Base-by-base conservation (phyloP, 2,329 filamentous ascomycete species). In the Cercospora beticola region DNA sequence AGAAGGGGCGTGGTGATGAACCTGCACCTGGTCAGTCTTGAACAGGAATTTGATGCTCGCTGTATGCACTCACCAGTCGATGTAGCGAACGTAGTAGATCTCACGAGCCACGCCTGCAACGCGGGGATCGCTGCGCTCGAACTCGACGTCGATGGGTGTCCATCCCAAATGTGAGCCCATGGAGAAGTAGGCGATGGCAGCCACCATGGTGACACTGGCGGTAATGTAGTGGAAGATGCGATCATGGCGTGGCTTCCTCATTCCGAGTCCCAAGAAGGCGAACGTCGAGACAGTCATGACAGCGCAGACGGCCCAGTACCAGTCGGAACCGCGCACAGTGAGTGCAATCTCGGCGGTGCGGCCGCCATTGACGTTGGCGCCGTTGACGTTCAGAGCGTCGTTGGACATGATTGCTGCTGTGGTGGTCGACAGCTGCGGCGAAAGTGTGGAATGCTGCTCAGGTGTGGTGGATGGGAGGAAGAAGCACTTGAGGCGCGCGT, bases 91-190 rank as follows among this genome's bases (percentile, higher is more conserved):
- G 71, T 89, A 90, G 79, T 89, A 90, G 75, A 91, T 86, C 75
- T 89, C 85, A 52, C 90, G 85, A 60, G 85, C 86, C 1, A 79
- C 76, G 5, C 86, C 87, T 2, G 78, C 70, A 2, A 86, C 82
- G 5, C 82, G 81, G 14, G 81, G 78, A 64, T 81, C 76, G 67
- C 68, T 79, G 62, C 83, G 81, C 1, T 78, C 79, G 72, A 86
- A 91, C 74, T 92, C 86, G 46, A 88, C 88, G n/a, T 81, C 75
- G 72, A 90, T 88, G 0, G 87, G 86, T 2, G 86, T 85, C 78
- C 86, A 89, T 36, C 89, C 89, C 1, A 91, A 81, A 74, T 89
- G 88, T 9, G 87, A 86, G n/a, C 83, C 88, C 87, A 90, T 89
- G 71, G 85, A 83, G 79, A 88, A 91, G 80, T 90, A 90, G 14